A percentile compares a stretch with the other conserved stretches of the same genome.
Conservation (phyloP, 108 stramenopile genomes). For the Pseudonitzschia multiseries region DNA sequence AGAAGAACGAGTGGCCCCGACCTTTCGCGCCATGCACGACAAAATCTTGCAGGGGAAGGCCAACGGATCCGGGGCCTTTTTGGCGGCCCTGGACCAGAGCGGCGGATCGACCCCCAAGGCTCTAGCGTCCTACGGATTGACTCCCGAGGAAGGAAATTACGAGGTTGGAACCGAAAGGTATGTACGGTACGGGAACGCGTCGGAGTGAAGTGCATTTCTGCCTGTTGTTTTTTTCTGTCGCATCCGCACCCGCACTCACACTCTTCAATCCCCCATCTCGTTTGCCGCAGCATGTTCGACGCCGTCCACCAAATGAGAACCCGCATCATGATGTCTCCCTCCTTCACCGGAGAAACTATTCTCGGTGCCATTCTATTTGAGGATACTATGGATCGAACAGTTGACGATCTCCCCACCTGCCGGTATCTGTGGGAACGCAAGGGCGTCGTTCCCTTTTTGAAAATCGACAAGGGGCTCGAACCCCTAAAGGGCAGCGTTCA, state of each 20-base stretch:
- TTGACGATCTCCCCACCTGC: conserved; percentile 57
- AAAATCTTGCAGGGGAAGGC: neutral
- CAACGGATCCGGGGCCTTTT: conserved; percentile 50
- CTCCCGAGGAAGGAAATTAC: neutral
- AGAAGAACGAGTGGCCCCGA: neutral
- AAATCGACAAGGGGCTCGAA: conserved; percentile 70
- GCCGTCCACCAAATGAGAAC: conserved; percentile 74
- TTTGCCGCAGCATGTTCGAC: conserved; percentile 55
- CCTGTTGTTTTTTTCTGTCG: neutral
- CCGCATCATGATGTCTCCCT: conserved; percentile 64
- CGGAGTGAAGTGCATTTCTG: neutral
- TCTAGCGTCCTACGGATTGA: conserved; percentile 52
- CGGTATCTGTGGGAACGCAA: conserved; percentile 75
- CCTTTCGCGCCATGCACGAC: neutral
- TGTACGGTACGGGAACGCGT: neutral
- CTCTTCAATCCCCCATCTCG: neutral
- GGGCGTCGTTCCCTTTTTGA: conserved; percentile 69
- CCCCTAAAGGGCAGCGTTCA: conserved; percentile 63
- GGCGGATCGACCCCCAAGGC: conserved; percentile 84
- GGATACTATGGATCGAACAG: conserved; percentile 70
- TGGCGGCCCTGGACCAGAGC: conserved; percentile 81
- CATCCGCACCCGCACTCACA: neutral
- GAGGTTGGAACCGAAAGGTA: conserved; percentile 3
- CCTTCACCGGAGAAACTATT: conserved; percentile 64
- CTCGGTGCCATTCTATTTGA: conserved; percentile 82